Evolutionary conservation across 1,284 basidiomycete genomes (phyloP), one percentile per base, ranked within the genome.

Genomic region (Austroboletus novae-zelandiae): DNA sequence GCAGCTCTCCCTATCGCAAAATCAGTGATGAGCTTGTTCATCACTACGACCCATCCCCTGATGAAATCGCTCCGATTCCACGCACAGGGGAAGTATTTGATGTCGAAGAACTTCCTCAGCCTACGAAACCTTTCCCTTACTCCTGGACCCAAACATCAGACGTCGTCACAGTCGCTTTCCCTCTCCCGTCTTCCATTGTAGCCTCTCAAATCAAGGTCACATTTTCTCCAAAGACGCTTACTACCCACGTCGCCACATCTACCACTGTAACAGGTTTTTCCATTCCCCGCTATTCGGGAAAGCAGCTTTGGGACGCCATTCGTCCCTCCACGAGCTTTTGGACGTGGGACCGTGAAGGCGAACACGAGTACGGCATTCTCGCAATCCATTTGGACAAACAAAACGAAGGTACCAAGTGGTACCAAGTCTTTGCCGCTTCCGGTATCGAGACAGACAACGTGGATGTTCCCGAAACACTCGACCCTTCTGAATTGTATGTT

Each of bases 71-170:
- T 0, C 80, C 86, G 2, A 82, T 89, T 40, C 86, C 87, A 18
- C 78, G 81, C 47, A 64, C 70, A 10, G 76, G 71, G 47, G 86
- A 89, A 64, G 73, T 71, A 53, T 67, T 83, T 29, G 79, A 81
- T 57, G 58, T 58, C 17, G 64, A 64, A 43, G 53, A 57, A 20
- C 40, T 58, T 31, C 55, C 58, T 54, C 60, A 66, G 53, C 57
- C 59, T 29, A 54, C 62, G 8, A 80, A 75, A 55, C 86, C 83
- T 7, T 81, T 81, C 17, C 87, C 91, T 1, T 97, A 93, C 68
- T 89, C 90, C 0, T 98, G 95, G 95, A 91, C 84, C 0, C 95
- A 98, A 65, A 87, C 88, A 4, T 66, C 80, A 3, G 90, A 94
- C 62, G 83, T 87, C 0, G 73, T 98, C 36, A 94, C 91, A 0